Conservation (phyloP, 441 rosid species). For the Gossypium trilobum region DNA sequence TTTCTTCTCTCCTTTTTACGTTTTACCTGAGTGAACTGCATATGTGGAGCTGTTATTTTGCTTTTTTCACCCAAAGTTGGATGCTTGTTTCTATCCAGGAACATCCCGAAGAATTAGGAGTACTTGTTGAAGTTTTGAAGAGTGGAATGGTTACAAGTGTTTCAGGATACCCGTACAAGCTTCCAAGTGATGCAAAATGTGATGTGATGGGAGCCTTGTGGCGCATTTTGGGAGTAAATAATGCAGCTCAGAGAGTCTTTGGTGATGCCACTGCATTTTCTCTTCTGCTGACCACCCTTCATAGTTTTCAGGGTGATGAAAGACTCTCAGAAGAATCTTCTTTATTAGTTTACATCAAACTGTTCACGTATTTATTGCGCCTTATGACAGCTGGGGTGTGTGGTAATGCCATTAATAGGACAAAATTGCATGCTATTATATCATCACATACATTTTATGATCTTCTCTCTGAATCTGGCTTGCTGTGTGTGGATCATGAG, state of each 20-base stretch:
- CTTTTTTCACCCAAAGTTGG: neutral
- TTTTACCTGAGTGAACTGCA: neutral
- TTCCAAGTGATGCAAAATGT: constrained; percentile 88
- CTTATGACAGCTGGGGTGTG: constrained; percentile 84
- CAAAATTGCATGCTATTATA: constrained; percentile 69
- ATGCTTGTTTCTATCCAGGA: constrained; percentile 32
- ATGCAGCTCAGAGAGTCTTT: constrained; percentile 78
- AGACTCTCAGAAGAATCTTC: constrained; percentile 51
- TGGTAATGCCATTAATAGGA: constrained; percentile 77
- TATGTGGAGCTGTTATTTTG: neutral
- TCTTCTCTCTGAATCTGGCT: constrained; percentile 88
- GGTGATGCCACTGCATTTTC: constrained; percentile 99
- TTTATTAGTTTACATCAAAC: constrained; percentile 49
- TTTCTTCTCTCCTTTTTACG: constrained; percentile 3
- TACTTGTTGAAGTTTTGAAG: constrained; percentile 89
- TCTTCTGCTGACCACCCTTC: constrained; percentile 88
- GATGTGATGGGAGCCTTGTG: constrained; percentile 96
- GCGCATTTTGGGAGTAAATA: constrained; percentile 87
- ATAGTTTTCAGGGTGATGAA: constrained; percentile 73
- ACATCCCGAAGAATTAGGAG: constrained; percentile 89
- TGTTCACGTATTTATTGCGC: constrained; percentile 81
- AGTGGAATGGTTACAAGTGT: constrained; percentile 96
- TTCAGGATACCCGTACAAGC: constrained; percentile 81
- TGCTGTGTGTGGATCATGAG: constrained; percentile 88
- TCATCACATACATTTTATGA: constrained; percentile 89